Evolutionary conservation across 805 yeast genomes (phyloP).

Genomic region (Metschnikowia amazonensis): DNA sequence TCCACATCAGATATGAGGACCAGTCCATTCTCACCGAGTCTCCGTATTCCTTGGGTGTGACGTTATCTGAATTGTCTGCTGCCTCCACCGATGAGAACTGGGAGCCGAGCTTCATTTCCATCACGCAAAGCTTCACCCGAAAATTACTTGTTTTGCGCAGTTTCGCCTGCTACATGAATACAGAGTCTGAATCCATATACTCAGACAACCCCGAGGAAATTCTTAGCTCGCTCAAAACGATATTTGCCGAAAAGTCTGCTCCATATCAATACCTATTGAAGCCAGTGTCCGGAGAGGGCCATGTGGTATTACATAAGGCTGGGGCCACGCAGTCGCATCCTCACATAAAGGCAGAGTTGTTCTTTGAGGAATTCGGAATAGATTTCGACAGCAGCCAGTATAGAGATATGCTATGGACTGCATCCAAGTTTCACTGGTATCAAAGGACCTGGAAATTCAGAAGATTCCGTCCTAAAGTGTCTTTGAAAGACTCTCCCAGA

Average conservation of each 20-base stretch:
- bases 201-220: slow-evolving; percentile 47
- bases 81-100: slow-evolving; percentile 83
- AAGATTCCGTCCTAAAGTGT: slow-evolving; percentile 58
- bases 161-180: slow-evolving; percentile 80
- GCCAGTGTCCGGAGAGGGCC: slow-evolving; percentile 89
- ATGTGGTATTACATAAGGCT: slow-evolving; percentile 70
- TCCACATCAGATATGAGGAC: slow-evolving; percentile 92
- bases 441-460: slow-evolving; percentile 72
- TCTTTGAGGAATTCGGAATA: slow-evolving; percentile 86
- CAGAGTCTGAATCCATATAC: slow-evolving; percentile 51
- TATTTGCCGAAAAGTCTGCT: slow-evolving; percentile 31
- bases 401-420: slow-evolving; percentile 72
- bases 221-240: slow-evolving; percentile 43
- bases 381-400: slow-evolving; percentile 84
- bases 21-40: slow-evolving; percentile 59
- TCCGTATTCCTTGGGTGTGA: slow-evolving; percentile 81
- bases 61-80: slow-evolving; percentile 83
- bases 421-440: slow-evolving; percentile 77
- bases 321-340: slow-evolving; percentile 69
- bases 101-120: slow-evolving; percentile 80
- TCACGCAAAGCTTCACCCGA: slow-evolving; percentile 60
- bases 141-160: slow-evolving; percentile 74
- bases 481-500: slow-evolving; percentile 58
- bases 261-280: slow-evolving; percentile 58
- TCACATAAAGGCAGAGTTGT: slow-evolving; percentile 68